Evolutionary conservation across 2,329 filamentous ascomycete species (phyloP).

Genomic region (Alternaria viburni): DNA sequence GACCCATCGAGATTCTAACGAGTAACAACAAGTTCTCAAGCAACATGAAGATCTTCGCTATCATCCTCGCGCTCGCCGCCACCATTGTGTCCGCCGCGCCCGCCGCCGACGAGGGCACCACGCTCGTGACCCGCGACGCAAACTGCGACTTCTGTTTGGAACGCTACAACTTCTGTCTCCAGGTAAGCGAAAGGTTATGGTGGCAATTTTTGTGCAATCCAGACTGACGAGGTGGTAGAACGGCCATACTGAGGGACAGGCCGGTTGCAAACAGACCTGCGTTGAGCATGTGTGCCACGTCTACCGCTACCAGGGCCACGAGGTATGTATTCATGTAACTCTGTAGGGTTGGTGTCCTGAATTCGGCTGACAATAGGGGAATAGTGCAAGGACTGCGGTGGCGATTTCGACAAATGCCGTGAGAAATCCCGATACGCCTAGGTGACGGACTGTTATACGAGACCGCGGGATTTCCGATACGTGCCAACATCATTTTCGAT

Average conservation of each 20-base stretch:
- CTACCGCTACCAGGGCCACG: slow-evolving; percentile 2
- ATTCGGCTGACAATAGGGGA: too few relatives aligned
- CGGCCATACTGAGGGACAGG: slow-evolving; percentile 13
- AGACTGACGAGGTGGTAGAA: slow-evolving; percentile 11
- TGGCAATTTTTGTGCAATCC: rapidly evolving
- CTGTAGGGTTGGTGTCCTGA: too few relatives aligned
- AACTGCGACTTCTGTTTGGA: slow-evolving; percentile 12
- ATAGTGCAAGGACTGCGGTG: slow-evolving; percentile 9
- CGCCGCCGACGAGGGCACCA: neutral
- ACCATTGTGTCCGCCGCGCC: neutral
- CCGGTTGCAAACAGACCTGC: slow-evolving; percentile 19
- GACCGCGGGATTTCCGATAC: neutral
- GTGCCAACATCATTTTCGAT: neutral
- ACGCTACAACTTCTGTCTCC: slow-evolving; percentile 15
- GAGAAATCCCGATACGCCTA: slow-evolving; percentile 3
- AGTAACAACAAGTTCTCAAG: too few relatives aligned
- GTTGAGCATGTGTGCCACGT: slow-evolving; percentile 21
- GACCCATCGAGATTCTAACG: too few relatives aligned
- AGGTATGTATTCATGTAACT: too few relatives aligned
- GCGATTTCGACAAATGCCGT: slow-evolving; percentile 1
- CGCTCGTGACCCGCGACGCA: neutral
- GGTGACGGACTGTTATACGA: neutral
- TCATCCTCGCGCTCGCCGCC: slow-evolving; percentile 1
- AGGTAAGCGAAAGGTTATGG: neutral
- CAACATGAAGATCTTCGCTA: neutral